These are phyloP conservation scores for Mortierella sp. DNA, from an alignment of 371 early-diverging fungal genomes.

Conservation along the genomic window DNA sequence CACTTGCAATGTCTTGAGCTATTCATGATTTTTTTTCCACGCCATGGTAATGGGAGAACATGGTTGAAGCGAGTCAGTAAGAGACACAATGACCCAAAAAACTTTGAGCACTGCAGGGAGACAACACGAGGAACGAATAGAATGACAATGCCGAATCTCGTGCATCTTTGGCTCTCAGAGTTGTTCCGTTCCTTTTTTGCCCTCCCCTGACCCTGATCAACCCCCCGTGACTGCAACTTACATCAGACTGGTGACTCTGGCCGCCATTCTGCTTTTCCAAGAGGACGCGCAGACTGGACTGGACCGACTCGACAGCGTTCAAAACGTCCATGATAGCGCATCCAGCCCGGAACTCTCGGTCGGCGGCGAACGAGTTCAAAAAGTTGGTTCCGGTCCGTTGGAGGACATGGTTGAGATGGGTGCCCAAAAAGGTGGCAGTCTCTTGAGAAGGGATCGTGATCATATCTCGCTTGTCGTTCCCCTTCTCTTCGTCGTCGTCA, in stretches of 20 bases:
- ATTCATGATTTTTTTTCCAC: too few species aligned
- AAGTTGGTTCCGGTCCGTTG: conserved; percentile 43
- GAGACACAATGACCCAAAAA: neutral
- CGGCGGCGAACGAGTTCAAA: conserved; percentile 44
- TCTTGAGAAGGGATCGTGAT: conserved; percentile 54
- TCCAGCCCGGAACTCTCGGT: conserved; percentile 47
- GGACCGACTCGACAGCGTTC: conserved; percentile 46
- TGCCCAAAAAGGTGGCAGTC: conserved; percentile 51
- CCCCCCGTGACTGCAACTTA: too few species aligned
- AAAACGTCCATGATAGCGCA: conserved; percentile 52
- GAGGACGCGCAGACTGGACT: conserved; percentile 21
- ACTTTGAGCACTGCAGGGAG: neutral
- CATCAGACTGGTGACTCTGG: conserved; percentile 21
- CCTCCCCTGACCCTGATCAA: too few species aligned
- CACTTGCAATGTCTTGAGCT: conserved; percentile 32
- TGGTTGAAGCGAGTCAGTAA: neutral
- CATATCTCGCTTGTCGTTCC: conserved; percentile 5
- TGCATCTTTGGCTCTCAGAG: neutral
- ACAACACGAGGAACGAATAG: conserved; percentile 8
- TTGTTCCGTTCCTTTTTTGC: conserved; percentile 1
- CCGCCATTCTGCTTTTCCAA: conserved; percentile 16
- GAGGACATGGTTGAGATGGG: conserved; percentile 48
- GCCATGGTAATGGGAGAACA: too few species aligned
- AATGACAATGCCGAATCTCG: conserved; percentile 6
- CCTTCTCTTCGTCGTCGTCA: too few species aligned